Conservation (phyloP, 352 stramenopile species). For the Pythium periplocum region DNA sequence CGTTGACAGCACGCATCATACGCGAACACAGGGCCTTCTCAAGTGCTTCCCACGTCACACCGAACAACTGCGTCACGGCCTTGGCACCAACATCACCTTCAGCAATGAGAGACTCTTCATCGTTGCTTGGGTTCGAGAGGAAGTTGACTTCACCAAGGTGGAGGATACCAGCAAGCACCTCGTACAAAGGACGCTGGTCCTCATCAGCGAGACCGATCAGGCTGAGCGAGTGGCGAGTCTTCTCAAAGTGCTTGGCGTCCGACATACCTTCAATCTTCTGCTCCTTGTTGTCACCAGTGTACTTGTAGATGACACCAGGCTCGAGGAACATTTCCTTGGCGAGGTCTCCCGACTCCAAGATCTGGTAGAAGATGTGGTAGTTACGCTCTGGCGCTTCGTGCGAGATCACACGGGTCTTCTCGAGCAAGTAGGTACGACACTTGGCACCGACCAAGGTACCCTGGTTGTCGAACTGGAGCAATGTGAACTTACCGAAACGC, state of each 20-base stretch:
- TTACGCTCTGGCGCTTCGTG: conserved; percentile 93
- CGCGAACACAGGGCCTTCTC: conserved; percentile 90
- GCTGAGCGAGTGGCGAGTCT: conserved; percentile 62
- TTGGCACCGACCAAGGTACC: conserved; percentile 89
- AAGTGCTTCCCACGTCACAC: conserved; percentile 86
- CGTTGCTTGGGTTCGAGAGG: conserved; percentile 57
- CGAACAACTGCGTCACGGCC: conserved; percentile 80
- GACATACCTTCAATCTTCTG: conserved; percentile 70
- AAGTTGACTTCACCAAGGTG: conserved; percentile 93
- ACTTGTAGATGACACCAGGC: conserved; percentile 43
- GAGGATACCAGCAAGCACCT: conserved; percentile 90
- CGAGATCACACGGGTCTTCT: conserved; percentile 95
- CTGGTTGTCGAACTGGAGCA: conserved; percentile 89
- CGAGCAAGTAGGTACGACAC: conserved; percentile 95
- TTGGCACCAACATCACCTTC: conserved; percentile 33
- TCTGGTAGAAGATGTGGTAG: conserved; percentile 97
- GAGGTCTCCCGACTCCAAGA: conserved; percentile 48
- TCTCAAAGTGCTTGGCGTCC: conserved; percentile 76
- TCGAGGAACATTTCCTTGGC: conserved; percentile 49
- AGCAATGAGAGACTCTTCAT: conserved; percentile 71
- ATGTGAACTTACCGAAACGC: conserved; percentile 97
- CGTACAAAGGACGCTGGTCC: conserved; percentile 90
- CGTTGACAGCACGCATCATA: conserved; percentile 75
- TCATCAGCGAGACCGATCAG: conserved; percentile 81
- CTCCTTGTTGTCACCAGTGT: conserved; percentile 59